phyloP scores from a whole-genome alignment of 148 eudicot genomes.

The Cornus kousa region DNA sequence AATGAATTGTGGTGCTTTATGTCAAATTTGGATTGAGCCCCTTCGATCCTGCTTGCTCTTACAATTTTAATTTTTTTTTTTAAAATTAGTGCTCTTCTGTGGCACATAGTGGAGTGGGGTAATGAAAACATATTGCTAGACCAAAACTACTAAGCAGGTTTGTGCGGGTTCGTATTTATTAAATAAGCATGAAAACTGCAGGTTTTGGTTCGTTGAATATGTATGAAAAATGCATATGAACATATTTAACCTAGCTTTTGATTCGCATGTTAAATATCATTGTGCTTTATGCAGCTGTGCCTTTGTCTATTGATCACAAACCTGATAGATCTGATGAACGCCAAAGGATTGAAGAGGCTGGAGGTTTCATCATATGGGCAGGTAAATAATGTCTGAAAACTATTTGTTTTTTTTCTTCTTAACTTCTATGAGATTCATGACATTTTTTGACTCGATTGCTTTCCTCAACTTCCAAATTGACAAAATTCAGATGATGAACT shows the following conservation, averaged over 20 bases:
- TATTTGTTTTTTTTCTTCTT: too few relatives aligned
- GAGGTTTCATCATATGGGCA: constrained; percentile 79
- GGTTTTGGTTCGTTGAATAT: neutral
- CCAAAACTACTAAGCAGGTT: neutral
- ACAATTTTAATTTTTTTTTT: neutral
- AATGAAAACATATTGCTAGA: neutral
- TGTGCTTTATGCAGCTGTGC: constrained; percentile 49
- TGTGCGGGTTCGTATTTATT: neutral
- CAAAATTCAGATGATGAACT: neutral
- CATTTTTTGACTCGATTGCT: neutral
- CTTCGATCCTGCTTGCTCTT: constrained; percentile 7
- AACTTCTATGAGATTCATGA: neutral
- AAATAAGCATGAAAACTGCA: neutral
- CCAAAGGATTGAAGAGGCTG: constrained; percentile 75
- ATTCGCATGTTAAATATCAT: neutral
- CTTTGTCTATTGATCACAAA: constrained; percentile 74
- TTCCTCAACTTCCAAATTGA: neutral
- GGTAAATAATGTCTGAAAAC: constrained; percentile 26
- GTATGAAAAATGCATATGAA: neutral
- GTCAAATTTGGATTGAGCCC: neutral
- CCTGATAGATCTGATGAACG: constrained; percentile 82
- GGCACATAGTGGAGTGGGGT: neutral
- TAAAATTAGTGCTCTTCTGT: neutral
- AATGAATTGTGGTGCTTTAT: too few relatives aligned
- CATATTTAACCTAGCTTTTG: neutral